Evolutionary conservation across 306 rosid genomes (phyloP), one percentile per base, ranked within the genome.

Genomic region (Rosa lucieae): DNA sequence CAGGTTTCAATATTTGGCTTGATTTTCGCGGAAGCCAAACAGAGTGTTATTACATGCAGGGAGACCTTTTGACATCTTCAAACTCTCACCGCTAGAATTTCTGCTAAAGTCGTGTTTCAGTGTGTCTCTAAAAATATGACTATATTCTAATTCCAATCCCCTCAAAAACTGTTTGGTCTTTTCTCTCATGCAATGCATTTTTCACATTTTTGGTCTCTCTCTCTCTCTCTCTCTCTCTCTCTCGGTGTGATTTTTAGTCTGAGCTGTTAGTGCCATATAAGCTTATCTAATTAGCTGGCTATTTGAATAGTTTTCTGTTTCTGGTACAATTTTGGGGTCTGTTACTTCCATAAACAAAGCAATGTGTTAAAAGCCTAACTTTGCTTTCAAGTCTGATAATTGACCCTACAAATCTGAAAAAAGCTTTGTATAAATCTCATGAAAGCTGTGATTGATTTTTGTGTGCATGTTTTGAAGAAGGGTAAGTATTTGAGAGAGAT

Each of bases 11-110:
- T 6, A 20, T 4, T 62, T 40, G 20, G 77, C 56, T 49, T 21
- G 21, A 74, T 70, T 79, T 73, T 84, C 82, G 79, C 40, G 53
- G 70, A 63, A 79, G 35, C 80, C 81, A 84, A 79, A 73, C 77
- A 59, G 79, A 71, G 73, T 40, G 17, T 29, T 13, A 7, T 11
- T 52, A 20, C 72, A 26, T 78, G 77, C 59, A 53, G n/a, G 26
- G 21, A 51, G 21, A 51, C 8, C 37, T 21, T 37, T 67, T 48
- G 72, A 79, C 40, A 79, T 5, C 46, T 48, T 65, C 68, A 65
- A 71, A 74, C 67, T 51, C 43, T 8, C 15, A 4, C 32, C 7
- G 8, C 58, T 42, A 26, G 44, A 78, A 56, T 40, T 39, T 40
- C 48, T 68, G 69, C 66, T 14, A 4, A 69, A 59, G 4, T 63